Conservation (phyloP, 202 grass and related monocot genomes). For the Carex sylvatica region DNA sequence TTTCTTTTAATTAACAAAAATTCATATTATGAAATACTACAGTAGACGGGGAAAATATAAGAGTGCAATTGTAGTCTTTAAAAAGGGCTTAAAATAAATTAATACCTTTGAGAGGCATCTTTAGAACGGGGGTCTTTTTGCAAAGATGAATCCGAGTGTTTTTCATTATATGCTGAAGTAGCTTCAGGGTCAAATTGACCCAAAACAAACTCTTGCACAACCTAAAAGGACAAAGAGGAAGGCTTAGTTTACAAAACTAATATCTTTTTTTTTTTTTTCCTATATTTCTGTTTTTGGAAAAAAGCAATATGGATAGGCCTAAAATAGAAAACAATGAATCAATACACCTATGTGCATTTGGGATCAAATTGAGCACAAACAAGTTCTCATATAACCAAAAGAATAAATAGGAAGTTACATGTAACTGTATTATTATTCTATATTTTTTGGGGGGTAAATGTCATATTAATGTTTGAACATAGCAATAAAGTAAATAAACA, state of each 20-base stretch:
- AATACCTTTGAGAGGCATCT: constrained; percentile 77
- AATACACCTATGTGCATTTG: constrained; percentile 13
- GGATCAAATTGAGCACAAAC: constrained; percentile 8
- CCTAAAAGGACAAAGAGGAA: constrained; percentile 32
- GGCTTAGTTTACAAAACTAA: background rate
- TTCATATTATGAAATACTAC: background rate
- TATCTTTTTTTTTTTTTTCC: background rate
- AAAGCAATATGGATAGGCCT: background rate
- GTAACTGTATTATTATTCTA: constrained; percentile 17
- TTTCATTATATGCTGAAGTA: constrained; percentile 58
- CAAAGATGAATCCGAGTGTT: constrained; percentile 45
- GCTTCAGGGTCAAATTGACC: constrained; percentile 68
- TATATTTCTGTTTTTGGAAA: background rate
- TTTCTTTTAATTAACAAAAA: background rate
- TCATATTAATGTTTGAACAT: background rate
- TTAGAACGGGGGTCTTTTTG: constrained; percentile 42
- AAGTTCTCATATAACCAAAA: background rate
- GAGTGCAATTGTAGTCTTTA: background rate
- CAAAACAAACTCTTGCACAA: constrained; percentile 95
- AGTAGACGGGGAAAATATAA: background rate
- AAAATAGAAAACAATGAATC: background rate
- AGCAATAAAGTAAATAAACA: constrained; percentile 1
- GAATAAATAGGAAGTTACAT: constrained; percentile 9
- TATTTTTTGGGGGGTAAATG: background rate
- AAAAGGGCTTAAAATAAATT: background rate